Base-by-base conservation (phyloP, 768 basidiomycete species). In the Phanerochaete sordida region DNA sequence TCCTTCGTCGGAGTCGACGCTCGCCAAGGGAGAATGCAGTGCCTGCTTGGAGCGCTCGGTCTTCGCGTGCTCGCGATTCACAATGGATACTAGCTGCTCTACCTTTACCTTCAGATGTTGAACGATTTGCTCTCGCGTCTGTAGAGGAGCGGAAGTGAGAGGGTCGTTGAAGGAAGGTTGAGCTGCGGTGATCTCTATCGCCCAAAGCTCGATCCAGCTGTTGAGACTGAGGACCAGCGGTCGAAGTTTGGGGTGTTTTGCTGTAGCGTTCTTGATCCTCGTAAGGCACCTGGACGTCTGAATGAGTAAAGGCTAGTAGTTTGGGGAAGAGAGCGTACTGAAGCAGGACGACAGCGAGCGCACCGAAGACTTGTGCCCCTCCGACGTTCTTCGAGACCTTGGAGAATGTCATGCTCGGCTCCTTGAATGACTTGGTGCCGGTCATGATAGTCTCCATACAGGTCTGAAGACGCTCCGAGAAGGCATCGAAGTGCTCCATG, bases 241-340 rank as follows among this genome's bases (percentile, higher is more conserved):
- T 0, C 65, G 65, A 1, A 88, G 67, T 26, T 73, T 67, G 0
- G 83, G 83, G 58, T 83, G 76, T 24, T 70, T 77, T 1, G 73
- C 70, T 8, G 81, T 70, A 0, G 79, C 80, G 48, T 82, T 79
- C 69, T 86, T 85, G 72, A 86, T 87, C 2, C 85, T 83, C 3
- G 75, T 76, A 7, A 87, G 65, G 30, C 35, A 19, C n/a, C n/a
- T n/a, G n/a, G n/a, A n/a, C n/a, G n/a, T 0, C 51, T 7, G 33
- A 28, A 43, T 56, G 28, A 51, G 7, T n/a, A 49, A 26, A 26
- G 7, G 26, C 24, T 8, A 49, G 48, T 28, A 24, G 27, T 28
- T 23, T 6, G 26, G 26, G 48, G 19, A 15, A 8, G 48, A 9
- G 27, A 23, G 26, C 48, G n/a, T 45, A 71, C 66, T 67, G 56